Evolutionary conservation across 2,329 filamentous ascomycete species (phyloP), one percentile per base, ranked within the genome.

Genomic region (Cordyceps cateniannulata): DNA sequence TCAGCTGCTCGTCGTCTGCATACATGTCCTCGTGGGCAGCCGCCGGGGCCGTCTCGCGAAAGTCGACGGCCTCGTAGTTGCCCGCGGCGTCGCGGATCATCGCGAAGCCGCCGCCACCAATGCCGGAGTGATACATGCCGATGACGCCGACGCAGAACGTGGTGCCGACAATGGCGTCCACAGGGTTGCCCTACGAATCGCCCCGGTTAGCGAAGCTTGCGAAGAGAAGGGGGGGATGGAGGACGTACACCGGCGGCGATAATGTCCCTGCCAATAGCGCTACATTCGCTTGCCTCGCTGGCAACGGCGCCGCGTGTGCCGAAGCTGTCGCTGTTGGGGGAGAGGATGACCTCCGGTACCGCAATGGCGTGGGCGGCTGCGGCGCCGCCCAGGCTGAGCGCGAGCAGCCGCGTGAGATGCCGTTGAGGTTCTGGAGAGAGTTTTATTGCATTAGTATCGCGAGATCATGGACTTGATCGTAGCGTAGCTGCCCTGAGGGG

Each of bases 101-200:
- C 81, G 92, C 89, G 75, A 98, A 98, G 2, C 93, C 93, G 45
- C 93, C 93, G 7, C 93, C 93, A 22, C 90, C 93, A 62, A 97
- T 88, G 18, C 93, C 93, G 45, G 83, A 84, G 71, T 93, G 89
- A 66, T 91, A 90, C 85, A 90, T 90, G 60, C 82, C 87, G 49
- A 89, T 81, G 7, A 90, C 87, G 6, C 90, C 90, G 42, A 92
- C 83, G 64, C 90, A 93, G 55, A 93, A 82, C 8, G 85, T 85
- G 0, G 89, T 89, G 32, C 85, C 88, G 22, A 93, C 85, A 63
- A 91, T 74, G 51, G 89, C 87, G 74, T 93, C 90, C 1, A 87
- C 89, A 14, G 90, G 89, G 73, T 90, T 91, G 7, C 90, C 89
- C 79, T 84, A 57, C 2, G 47, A 0, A 2, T n/a, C n/a, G n/a